A percentile compares a stretch with the other conserved stretches of the same genome.
Conservation (phyloP, 345 rosid genomes). For the Aurinia saxatilis region DNA sequence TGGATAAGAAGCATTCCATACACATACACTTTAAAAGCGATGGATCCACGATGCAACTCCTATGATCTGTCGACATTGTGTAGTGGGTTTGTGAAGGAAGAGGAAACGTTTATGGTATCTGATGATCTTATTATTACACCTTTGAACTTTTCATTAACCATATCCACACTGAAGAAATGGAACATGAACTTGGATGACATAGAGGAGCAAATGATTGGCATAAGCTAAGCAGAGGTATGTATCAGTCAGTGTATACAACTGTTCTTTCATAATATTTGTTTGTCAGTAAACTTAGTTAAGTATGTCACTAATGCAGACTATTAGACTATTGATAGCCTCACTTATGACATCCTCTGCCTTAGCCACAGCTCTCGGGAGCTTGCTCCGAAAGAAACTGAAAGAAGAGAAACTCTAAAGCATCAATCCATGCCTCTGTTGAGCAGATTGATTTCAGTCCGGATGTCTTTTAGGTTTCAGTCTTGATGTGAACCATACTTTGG, state of each 20-base stretch:
- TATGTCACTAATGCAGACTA: background rate
- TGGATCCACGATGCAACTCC: background rate
- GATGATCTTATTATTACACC: background rate
- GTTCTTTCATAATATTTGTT: background rate
- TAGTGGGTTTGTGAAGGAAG: background rate
- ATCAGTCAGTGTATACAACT: background rate
- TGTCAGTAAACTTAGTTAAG: background rate
- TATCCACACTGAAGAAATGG: background rate
- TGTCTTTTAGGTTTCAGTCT: too few species aligned
- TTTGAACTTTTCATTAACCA: background rate
- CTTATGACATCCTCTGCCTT: conserved; percentile 7
- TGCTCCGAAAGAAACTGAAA: background rate
- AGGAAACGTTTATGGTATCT: background rate
- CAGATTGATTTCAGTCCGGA: too few species aligned
- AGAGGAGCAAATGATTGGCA: background rate
- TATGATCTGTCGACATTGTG: background rate
- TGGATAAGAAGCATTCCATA: too few species aligned
- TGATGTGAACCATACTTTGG: too few species aligned
- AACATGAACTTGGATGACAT: background rate
- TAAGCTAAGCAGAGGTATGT: background rate
- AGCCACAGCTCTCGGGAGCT: background rate
- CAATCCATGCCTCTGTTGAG: background rate
- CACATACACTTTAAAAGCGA: background rate
- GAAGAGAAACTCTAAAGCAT: conserved; percentile 6
- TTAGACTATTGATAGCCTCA: background rate